Evolutionary conservation across 805 yeast genomes (phyloP).

Genomic region (Isabelozyma heimii): DNA sequence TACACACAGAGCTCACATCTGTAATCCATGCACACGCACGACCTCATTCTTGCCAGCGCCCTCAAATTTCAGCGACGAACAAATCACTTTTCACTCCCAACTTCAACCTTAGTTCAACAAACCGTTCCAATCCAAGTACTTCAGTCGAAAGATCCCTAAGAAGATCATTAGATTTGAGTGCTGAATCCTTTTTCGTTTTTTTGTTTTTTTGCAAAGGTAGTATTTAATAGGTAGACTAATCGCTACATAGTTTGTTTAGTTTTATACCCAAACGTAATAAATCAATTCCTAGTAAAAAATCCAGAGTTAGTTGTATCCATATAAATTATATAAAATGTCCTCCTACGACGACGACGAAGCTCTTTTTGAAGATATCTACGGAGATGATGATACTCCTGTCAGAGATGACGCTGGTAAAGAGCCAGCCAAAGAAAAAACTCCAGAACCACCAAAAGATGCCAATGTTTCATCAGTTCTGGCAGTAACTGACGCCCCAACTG

Average conservation of each 20-base stretch:
- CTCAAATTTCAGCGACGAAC: too few species aligned
- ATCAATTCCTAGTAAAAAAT: neutral
- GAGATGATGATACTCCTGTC: conserved; percentile 19
- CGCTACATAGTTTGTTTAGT: conserved; percentile 18
- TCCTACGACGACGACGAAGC: conserved; percentile 87
- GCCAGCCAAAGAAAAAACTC: conserved; percentile 7
- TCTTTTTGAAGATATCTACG: conserved; percentile 86
- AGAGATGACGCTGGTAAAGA: conserved; percentile 2
- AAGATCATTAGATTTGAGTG: too few species aligned
- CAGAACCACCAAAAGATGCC: conserved; percentile 10
- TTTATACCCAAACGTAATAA: conserved; percentile 10
- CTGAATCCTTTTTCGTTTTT: neutral
- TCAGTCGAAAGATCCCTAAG: too few species aligned
- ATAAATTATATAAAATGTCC: conserved; percentile 17
- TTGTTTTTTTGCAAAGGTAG: neutral
- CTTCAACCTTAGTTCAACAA: too few species aligned
- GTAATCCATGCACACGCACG: too few species aligned
- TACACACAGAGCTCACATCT: too few species aligned
- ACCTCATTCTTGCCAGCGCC: too few species aligned
- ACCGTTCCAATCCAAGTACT: too few species aligned
- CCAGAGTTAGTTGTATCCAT: neutral
- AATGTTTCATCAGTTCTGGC: conserved; percentile 3
- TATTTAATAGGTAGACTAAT: conserved; percentile 1
- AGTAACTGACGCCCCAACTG: conserved; percentile 4
- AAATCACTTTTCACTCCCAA: too few species aligned